Percentiles rank a stretch among this genome's conserved stretches.
Conservation (phyloP, 352 stramenopile species). For the Pythium dissotocum region DNA sequence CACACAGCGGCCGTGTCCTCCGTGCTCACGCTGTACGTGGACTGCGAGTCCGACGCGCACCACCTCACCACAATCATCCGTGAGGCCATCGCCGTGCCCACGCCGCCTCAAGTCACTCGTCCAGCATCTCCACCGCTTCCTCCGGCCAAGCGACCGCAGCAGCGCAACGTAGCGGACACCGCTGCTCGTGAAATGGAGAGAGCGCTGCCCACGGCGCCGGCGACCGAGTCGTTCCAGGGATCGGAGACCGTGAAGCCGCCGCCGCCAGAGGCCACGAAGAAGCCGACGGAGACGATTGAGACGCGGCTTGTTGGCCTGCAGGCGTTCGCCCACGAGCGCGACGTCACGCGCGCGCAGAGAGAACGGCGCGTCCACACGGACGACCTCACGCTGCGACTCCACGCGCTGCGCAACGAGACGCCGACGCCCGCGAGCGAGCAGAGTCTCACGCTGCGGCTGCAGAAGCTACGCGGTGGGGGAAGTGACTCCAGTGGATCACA, state of each 20-base stretch:
- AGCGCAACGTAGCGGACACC: neutral
- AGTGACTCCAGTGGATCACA: conserved; percentile 10
- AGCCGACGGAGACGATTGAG: conserved; percentile 30
- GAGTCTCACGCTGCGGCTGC: conserved; percentile 42
- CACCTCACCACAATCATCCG: conserved; percentile 16
- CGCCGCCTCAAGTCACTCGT: conserved; percentile 1
- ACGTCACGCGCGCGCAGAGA: conserved; percentile 25
- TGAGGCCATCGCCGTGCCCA: neutral
- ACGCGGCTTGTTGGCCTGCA: conserved; percentile 44
- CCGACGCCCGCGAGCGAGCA: conserved; percentile 24
- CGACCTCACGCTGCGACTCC: conserved; percentile 43
- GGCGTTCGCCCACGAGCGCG: conserved; percentile 35
- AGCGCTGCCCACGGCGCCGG: conserved; percentile 6
- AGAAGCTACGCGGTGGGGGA: conserved; percentile 30
- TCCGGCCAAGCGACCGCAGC: neutral
- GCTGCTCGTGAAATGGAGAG: conserved; percentile 15
- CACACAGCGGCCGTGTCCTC: conserved; percentile 23
- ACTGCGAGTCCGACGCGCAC: conserved; percentile 12
- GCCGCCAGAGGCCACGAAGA: conserved; percentile 1
- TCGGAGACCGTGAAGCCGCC: conserved; percentile 1
- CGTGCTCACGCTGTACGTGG: conserved; percentile 19
- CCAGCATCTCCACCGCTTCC: conserved; percentile 5
- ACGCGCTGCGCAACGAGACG: conserved; percentile 49
- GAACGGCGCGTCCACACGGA: conserved; percentile 16
- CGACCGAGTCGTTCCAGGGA: neutral